A percentile compares a stretch with the other conserved stretches of the same genome.
Evolutionary conservation across 768 basidiomycete genomes (phyloP).

Genomic region (Lactifluus piperatus): DNA sequence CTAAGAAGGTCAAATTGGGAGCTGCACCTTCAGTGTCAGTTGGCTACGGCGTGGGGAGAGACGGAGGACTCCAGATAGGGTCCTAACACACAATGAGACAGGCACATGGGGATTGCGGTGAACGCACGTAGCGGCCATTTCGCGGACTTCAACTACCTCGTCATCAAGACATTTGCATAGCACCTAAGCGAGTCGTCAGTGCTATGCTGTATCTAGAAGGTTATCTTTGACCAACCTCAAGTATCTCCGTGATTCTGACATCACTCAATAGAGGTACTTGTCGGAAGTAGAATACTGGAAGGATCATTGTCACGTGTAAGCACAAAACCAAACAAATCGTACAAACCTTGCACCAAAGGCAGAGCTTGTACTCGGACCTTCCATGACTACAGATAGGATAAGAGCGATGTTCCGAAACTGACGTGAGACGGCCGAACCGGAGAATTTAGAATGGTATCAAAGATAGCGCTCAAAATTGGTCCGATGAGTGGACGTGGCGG

Average conservation of each 20-base stretch:
- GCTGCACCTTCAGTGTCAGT: slow-evolving; percentile 53
- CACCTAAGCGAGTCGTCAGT: slow-evolving; percentile 37
- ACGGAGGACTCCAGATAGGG: slow-evolving; percentile 74
- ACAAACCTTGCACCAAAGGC: slow-evolving; percentile 68
- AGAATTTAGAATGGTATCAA: slow-evolving; percentile 67
- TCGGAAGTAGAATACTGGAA: slow-evolving; percentile 76
- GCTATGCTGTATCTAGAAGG: not conserved
- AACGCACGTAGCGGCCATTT: slow-evolving; percentile 77
- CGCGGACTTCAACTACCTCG: slow-evolving; percentile 82
- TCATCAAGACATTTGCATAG: slow-evolving; percentile 77
- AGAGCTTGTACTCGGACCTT: slow-evolving; percentile 78
- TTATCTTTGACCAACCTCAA: slow-evolving; percentile 46
- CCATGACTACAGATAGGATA: slow-evolving; percentile 56
- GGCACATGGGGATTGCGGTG: not conserved
- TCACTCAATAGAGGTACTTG: slow-evolving; percentile 77
- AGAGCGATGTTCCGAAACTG: slow-evolving; percentile 7
- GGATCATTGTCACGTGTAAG: not conserved
- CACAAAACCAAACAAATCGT: not conserved
- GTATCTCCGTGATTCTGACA: slow-evolving; percentile 63
- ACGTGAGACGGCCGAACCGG: slow-evolving; percentile 40
- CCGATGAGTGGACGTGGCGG: slow-evolving; percentile 63
- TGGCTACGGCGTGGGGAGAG: slow-evolving; percentile 74
- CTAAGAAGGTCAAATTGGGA: slow-evolving; percentile 17
- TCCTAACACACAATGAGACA: slow-evolving; percentile 32
- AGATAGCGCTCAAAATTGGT: slow-evolving; percentile 61